Base-by-base conservation (phyloP, 495 filamentous ascomycete species). In the Podospora pseudoanserina region DNA sequence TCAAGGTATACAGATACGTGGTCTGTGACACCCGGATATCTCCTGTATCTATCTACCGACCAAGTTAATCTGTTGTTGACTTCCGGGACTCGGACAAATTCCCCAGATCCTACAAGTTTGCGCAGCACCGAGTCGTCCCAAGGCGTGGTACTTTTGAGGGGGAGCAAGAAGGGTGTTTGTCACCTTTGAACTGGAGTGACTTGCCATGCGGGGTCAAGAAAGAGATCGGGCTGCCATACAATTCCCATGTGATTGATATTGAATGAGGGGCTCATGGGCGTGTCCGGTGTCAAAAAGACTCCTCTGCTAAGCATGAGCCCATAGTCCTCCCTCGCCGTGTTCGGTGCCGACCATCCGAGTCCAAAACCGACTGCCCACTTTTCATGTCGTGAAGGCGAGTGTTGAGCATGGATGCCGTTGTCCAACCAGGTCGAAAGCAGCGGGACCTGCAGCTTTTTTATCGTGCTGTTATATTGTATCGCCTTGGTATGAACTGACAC, bases 201-300 rank as follows among this genome's bases (percentile, higher is more conserved):
- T 49, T 3, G 9, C 6, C 13, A 49, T 49, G 39, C 13, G 39
- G 39, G 39, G 39, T 49, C 13, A 63, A 19, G 60, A 53, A 23
- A 23, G 23, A 23, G 23, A 59, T 65, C 63, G 20, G 15, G 58
- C 68, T 66, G 68, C 54, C 56, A 69, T 69, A 64, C 57, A 16
- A 5, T 13, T 49, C 13, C 9, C 39, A 49, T 49, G 39, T 49
- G 39, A 49, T 49, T 49, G 15, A 49, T 49, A 49, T 49, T 11
- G 13, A 49, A 49, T 49, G 39, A 49, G 39, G 39, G 39, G 39
- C 9, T 49, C 39, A 13, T 16, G 39, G 23, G 23, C 23, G 15
- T 49, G 39, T 49, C 15, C 15, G 39, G 39, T 49, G 39, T 49
- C 2, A 49, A 11, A 49, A 49, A 49, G 30, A 3, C 39, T 49